phyloP scores from a whole-genome alignment of 2,329 filamentous ascomycete genomes.

The Pyrenochaeta sp. region DNA sequence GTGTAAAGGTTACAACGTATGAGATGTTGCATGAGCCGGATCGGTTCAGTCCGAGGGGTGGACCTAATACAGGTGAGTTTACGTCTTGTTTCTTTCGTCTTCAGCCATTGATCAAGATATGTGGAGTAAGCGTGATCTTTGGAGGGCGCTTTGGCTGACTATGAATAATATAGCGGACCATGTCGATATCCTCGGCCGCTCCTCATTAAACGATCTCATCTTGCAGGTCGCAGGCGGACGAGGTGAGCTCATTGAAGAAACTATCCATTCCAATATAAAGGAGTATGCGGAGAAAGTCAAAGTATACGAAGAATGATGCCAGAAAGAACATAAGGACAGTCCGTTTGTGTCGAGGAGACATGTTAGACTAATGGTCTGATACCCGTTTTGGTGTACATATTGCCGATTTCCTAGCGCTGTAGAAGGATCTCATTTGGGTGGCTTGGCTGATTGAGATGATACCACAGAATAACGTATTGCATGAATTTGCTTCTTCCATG shows the following conservation, averaged over 20 bases:
- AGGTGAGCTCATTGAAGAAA: conserved; percentile 80
- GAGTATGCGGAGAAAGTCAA: conserved; percentile 85
- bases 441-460: background rate
- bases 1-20: conserved; percentile 80
- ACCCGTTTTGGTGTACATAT: background rate
- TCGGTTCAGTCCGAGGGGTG: conserved; percentile 81
- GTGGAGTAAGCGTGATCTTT: background rate
- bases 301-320: conserved; percentile 68
- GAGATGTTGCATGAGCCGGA: conserved; percentile 99
- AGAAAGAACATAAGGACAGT: background rate
- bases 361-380: background rate
- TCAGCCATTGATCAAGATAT: background rate
- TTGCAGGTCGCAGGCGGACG: conserved; percentile 84
- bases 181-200: conserved; percentile 91
- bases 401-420: background rate
- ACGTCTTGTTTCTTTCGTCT: background rate
- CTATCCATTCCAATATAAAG: conserved; percentile 79
- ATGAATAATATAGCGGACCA: conserved; percentile 72
- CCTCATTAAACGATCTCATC: conserved; percentile 89
- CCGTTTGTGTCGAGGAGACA: background rate
- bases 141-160: conserved; percentile 8
- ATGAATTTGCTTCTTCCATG: background rate
- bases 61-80: conserved; percentile 67
- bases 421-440: background rate
- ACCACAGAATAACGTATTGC: background rate